Evolutionary conservation across 768 basidiomycete species (phyloP), one percentile per base, ranked within the genome.

Genomic region (Kwoniella pini): DNA sequence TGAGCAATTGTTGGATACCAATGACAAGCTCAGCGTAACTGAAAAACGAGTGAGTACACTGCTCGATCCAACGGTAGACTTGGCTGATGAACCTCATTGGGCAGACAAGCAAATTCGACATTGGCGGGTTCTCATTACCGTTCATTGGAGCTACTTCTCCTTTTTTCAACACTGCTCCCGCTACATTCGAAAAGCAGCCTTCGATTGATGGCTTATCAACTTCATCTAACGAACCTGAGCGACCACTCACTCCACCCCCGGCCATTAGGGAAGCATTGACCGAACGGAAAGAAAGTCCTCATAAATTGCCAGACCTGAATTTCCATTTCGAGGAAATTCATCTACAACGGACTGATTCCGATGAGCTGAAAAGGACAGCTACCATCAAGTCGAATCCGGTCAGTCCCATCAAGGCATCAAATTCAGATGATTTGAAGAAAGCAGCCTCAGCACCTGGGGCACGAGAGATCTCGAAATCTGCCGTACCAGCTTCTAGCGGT

Each of bases 281-380:
- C 52, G 60, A 55, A 39, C 53, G 24, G 63, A 65, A 15, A 17
- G 64, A 69, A 3, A 70, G 65, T 45, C 72, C 76, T 6, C 77
- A 78, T 63, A 67, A 67, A 4, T 68, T 78, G 39, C 77, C 77
- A 1, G 65, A 69, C 40, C 60, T 71, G 43, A 57, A 67, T 28
- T 77, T 78, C 53, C 68, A 74, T 24, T 69, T 72, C 48, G 74
- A 64, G 33, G 68, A 73, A 28, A 63, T 74, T 49, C 24, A 62
- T 28, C 30, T 62, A 1, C 45, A 56, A 24, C 55, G 55, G 5
- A 57, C 44, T 33, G 24, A 39, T 27, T 46, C 44, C 9, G 55
- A 57, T 15, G 45, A 57, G 30, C 21, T 45, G 13, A 57, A 45
- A 39, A 28, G 55, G 1, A 57, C 44, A 1, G 55, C 44, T n/a